A percentile compares a stretch with the other conserved stretches of the same genome.
Conservation (phyloP, 331 rosid genomes). For the Quercus phellos region DNA sequence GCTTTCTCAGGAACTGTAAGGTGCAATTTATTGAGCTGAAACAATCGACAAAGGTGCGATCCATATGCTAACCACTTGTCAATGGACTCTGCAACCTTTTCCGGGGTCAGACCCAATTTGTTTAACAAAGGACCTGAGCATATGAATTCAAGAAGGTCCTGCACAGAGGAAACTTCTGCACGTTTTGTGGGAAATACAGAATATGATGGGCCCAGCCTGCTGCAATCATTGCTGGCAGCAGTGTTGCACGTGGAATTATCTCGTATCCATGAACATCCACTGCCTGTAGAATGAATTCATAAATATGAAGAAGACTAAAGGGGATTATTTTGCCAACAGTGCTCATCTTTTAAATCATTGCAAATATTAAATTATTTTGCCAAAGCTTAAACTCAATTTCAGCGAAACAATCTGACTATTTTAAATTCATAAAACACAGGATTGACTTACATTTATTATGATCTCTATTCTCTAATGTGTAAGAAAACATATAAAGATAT, state of each 20-base stretch:
- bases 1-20: conserved; percentile 72
- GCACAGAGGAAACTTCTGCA: conserved; percentile 68
- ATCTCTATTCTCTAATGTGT: background rate
- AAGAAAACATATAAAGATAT: background rate
- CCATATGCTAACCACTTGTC: conserved; percentile 81
- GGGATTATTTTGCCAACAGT: background rate
- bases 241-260: conserved; percentile 24
- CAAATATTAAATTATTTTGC: background rate
- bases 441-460: background rate
- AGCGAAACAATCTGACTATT: background rate
- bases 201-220: conserved; percentile 29
- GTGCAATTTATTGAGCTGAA: conserved; percentile 64
- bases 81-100: conserved; percentile 60
- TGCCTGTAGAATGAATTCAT: conserved; percentile 44
- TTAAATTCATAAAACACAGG: background rate
- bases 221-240: conserved; percentile 24
- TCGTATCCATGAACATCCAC: conserved; percentile 68
- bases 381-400: background rate
- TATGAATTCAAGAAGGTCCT: conserved; percentile 70
- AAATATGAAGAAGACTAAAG: background rate
- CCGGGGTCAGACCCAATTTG: conserved; percentile 49
- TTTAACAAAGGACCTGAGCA: conserved; percentile 74
- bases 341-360: background rate
- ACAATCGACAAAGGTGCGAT: conserved; percentile 47
- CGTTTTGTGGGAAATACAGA: conserved; percentile 51